Evolutionary conservation across 176 grass and related monocot species (phyloP).

Genomic region (Carex cristatella): DNA sequence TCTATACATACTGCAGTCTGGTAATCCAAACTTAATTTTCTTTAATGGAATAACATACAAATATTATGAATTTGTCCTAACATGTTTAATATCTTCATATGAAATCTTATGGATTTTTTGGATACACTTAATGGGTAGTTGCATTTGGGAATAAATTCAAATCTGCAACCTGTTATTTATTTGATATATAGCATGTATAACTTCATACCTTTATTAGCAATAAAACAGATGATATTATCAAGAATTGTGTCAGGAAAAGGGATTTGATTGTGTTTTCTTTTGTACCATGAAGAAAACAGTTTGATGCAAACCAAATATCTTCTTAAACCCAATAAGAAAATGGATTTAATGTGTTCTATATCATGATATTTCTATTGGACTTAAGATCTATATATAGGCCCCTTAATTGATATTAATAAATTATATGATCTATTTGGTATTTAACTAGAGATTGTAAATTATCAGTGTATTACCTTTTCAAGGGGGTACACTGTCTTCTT

Average conservation of each 20-base stretch:
- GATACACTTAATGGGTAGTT: background rate
- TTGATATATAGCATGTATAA: background rate
- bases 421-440: background rate
- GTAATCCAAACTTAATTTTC: background rate
- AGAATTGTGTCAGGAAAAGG: background rate
- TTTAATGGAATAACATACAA: background rate
- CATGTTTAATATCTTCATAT: background rate
- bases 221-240: background rate
- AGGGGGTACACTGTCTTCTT: slow-evolving; percentile 91
- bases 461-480: slow-evolving; percentile 60
- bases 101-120: background rate
- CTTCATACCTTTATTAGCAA: background rate
- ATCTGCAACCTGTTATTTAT: background rate
- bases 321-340: background rate
- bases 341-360: background rate
- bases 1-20: background rate
- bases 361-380: background rate
- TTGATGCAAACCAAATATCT: background rate
- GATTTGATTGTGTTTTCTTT: background rate
- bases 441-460: background rate
- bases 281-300: background rate
- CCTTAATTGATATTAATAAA: no score
- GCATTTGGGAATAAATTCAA: background rate
- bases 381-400: no score
- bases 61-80: background rate